Evolutionary conservation across 139 green algal genomes (phyloP), one percentile per base, ranked within the genome.

Genomic region (Trebouxia sp.): DNA sequence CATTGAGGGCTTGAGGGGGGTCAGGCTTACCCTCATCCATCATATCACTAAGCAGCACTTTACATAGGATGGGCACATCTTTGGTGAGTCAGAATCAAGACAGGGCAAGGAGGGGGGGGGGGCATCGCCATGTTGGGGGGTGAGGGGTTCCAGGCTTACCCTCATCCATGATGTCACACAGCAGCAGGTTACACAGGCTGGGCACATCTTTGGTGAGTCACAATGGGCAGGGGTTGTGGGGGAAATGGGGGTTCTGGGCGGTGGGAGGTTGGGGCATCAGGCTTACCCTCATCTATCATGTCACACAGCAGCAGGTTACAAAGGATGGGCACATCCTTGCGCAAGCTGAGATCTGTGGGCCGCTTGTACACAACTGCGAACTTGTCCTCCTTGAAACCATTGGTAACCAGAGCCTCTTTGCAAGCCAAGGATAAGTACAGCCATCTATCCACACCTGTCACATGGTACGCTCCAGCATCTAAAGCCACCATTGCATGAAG

Each of bases 391-490:
- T 65, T n/a, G 37, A 87, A 83, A 3, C 51, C 28, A 32, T 84
- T 84, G n/a, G n/a, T 17, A 2, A 83, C 53, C 67, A 95, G 76
- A 30, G 87, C 81, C 79, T 96, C 90, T 65, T 93, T 89, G 50
- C 82, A 87, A 0, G 86, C 70, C 24, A 90, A 89, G 2, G 92
- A 90, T 14, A 92, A 65, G 87, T 96, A 96, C 38, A 96, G 85
- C 93, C 92, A 97, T 50, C 92, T 84, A 55, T 97, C 92, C 32
- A 86, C 85, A 0, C 80, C 85, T 1, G 92, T 96, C 8, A 95
- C 93, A 81, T 97, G 93, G 15, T 70, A 42, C 1, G 93, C 93
- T 14, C 93, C 93, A 24, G 90, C 88, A 12, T 83, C 58, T 66
- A 97, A 85, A 8, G 89, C 89, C 70, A 87, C 80, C 82, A 95